phyloP scores from a whole-genome alignment of 768 basidiomycete genomes.

The Cystofilobasidium capitatum region DNA sequence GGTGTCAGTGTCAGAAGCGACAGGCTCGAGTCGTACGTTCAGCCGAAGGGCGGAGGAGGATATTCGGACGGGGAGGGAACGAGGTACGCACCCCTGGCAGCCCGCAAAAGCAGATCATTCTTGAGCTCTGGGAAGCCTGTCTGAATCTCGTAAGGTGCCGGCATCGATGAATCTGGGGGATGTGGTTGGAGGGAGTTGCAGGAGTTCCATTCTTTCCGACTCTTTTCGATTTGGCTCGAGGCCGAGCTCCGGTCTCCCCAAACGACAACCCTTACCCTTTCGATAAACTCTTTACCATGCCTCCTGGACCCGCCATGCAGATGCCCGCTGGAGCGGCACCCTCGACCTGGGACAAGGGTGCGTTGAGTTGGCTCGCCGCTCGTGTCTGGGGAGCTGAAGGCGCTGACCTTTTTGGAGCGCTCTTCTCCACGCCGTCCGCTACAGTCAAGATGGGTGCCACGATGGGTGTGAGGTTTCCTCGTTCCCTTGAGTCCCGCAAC shows the following conservation, averaged over 20 bases:
- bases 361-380: background rate
- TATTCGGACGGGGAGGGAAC: background rate
- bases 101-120: constrained; percentile 82
- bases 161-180: background rate
- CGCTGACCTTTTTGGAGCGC: background rate
- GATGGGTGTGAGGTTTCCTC: constrained; percentile 14
- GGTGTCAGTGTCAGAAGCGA: background rate
- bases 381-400: background rate
- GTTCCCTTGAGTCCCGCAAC: background rate
- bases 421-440: background rate
- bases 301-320: constrained; percentile 19
- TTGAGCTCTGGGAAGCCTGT: constrained; percentile 44
- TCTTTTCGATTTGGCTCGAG: background rate
- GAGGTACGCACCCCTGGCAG: constrained; percentile 59
- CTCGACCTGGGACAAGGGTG: constrained; percentile 20
- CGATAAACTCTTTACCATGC: background rate
- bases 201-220: too few relatives aligned
- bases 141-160: constrained; percentile 6
- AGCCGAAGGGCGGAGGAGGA: background rate
- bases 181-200: background rate
- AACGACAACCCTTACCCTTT: too few relatives aligned
- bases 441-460: constrained; percentile 24
- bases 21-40: too few relatives aligned
- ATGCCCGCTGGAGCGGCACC: constrained; percentile 11
- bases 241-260: too few relatives aligned